Evolutionary conservation across 371 early-diverging fungal species (phyloP).

Genomic region (Haplosporangium sp.): DNA sequence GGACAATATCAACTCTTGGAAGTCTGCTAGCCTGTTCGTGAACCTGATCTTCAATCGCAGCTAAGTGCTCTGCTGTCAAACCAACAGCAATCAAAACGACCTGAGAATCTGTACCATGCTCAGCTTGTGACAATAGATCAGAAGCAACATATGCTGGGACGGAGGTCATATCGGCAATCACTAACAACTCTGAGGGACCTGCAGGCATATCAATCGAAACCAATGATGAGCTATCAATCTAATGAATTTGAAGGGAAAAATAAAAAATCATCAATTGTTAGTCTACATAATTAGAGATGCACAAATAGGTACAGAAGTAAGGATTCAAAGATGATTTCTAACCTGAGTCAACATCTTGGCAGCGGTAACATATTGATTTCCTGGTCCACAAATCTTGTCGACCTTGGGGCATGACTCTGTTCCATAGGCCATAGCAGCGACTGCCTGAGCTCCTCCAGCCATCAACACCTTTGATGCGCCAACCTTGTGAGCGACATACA

Average conservation of each 20-base stretch:
- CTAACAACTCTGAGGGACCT: constrained; percentile 96
- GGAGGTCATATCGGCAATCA: constrained; percentile 89
- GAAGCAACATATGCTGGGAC: constrained; percentile 94
- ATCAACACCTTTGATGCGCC: constrained; percentile 91
- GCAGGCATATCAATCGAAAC: constrained; percentile 99
- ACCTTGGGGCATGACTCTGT: constrained; percentile 96
- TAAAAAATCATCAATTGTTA: too few species aligned
- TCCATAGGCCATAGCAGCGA: constrained; percentile 98
- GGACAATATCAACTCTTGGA: constrained; percentile 92
- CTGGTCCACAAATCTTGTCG: constrained; percentile 99
- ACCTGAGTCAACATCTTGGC: constrained; percentile 96
- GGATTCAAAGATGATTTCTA: constrained; percentile 5
- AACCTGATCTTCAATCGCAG: constrained; percentile 83
- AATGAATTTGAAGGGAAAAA: background rate
- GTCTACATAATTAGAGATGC: background rate
- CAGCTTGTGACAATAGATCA: constrained; percentile 96
- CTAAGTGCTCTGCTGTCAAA: constrained; percentile 71
- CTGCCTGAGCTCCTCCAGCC: constrained; percentile 98
- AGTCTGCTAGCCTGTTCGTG: constrained; percentile 85
- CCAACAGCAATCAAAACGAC: constrained; percentile 94
- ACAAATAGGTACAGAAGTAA: background rate
- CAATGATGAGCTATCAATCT: constrained; percentile 91
- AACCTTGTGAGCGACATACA: constrained; percentile 98
- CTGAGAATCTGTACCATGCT: constrained; percentile 96
- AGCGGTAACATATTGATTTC: constrained; percentile 98